A percentile compares a stretch with the other conserved stretches of the same genome.
Conservation (phyloP, 2,329 filamentous ascomycete genomes). For the Cladosporium colombiae region DNA sequence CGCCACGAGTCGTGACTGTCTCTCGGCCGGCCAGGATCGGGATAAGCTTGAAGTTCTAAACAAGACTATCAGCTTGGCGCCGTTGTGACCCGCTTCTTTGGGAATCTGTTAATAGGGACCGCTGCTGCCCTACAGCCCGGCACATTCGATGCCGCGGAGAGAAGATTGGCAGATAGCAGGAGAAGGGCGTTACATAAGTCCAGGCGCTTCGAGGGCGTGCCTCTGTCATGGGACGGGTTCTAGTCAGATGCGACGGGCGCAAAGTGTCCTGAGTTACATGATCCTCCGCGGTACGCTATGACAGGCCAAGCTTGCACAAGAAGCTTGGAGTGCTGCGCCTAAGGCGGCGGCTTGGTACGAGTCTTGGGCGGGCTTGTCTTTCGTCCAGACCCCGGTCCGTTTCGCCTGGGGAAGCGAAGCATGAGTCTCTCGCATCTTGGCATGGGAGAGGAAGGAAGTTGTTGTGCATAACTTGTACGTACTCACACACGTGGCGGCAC, state of each 20-base stretch:
- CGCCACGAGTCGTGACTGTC: constrained; percentile 13
- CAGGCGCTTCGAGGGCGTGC: neutral
- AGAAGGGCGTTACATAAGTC: neutral
- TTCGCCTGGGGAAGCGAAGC: constrained; percentile 21
- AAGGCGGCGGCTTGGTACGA: constrained; percentile 13
- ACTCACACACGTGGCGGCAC: neutral
- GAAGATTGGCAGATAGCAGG: neutral
- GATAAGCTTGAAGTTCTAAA: constrained; percentile 19
- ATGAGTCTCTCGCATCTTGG: constrained; percentile 1
- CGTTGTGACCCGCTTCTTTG: constrained; percentile 10
- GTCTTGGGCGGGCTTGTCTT: constrained; percentile 11
- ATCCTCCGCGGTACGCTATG: constrained; percentile 18
- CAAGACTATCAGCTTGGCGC: constrained; percentile 16
- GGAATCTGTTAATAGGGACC: neutral
- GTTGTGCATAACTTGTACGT: neutral
- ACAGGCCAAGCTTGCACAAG: constrained; percentile 15
- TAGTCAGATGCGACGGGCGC: neutral
- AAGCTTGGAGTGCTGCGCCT: too few species aligned
- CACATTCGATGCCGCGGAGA: neutral
- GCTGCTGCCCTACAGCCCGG: neutral
- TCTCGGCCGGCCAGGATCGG: constrained; percentile 19
- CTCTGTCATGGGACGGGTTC: neutral
- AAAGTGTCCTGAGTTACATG: constrained; percentile 4
- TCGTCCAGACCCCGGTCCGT: constrained; percentile 19
- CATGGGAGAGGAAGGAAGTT: neutral